Evolutionary conservation across 208 protist genomes (phyloP).

Genomic region (Leishmania turanica): DNA sequence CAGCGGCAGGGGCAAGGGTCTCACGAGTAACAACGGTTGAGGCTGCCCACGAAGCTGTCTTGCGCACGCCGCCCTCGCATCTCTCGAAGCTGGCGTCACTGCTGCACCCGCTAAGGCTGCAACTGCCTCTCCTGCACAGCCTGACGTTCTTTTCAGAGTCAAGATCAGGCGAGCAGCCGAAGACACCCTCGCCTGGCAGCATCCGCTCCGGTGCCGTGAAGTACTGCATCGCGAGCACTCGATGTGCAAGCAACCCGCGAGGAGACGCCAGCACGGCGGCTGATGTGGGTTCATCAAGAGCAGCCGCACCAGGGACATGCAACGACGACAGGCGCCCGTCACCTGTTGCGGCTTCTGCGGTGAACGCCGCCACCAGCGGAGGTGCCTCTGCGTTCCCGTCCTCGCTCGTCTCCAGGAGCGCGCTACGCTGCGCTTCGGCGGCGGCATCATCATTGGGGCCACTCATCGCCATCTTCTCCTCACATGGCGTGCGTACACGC

Average conservation of each 20-base stretch:
- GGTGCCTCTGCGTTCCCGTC: neutral
- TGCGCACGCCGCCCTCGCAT: neutral
- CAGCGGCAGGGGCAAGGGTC: neutral
- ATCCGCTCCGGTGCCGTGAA: conserved; percentile 10
- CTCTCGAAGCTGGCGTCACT: neutral
- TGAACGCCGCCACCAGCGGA: neutral
- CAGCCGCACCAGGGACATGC: neutral
- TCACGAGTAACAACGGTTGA: neutral
- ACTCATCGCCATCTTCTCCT: neutral
- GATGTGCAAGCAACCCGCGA: neutral
- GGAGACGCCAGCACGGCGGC: neutral
- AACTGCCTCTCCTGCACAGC: neutral
- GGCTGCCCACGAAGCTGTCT: neutral
- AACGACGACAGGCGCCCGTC: neutral
- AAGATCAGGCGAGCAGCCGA: conserved; percentile 12
- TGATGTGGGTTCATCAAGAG: neutral
- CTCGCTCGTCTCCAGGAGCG: neutral
- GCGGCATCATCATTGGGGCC: neutral
- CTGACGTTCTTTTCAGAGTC: neutral
- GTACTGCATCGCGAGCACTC: conserved; percentile 8
- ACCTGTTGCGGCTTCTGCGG: neutral
- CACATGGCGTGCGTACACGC: neutral
- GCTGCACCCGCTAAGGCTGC: conserved; percentile 1
- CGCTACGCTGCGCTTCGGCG: neutral
- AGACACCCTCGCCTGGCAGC: conserved; percentile 19